Evolutionary conservation across 306 rosid species (phyloP).

Genomic region (Vigna angularis): DNA sequence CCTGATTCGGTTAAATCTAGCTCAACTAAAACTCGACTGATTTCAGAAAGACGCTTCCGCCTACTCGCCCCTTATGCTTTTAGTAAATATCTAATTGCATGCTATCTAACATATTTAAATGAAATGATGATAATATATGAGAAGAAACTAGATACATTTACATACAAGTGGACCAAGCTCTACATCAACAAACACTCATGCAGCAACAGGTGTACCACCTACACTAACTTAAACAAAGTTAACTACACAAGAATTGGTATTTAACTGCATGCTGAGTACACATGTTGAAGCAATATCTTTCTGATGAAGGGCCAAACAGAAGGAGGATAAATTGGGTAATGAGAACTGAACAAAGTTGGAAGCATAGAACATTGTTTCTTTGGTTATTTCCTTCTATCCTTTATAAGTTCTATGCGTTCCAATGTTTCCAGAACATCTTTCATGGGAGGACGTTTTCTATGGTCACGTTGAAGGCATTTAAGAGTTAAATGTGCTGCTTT

Average conservation of each 20-base stretch:
- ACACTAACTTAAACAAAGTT: neutral
- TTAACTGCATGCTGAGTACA: neutral
- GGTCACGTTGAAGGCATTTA: constrained; percentile 67
- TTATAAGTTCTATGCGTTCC: constrained; percentile 61
- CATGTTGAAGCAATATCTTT: constrained; percentile 1
- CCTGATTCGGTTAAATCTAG: no score
- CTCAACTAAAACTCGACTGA: no score
- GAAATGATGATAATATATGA: no score
- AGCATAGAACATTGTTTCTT: constrained; percentile 27
- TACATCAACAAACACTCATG: neutral
- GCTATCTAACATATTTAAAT: no score
- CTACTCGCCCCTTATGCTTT: no score
- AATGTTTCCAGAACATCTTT: constrained; percentile 65
- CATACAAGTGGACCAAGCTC: neutral
- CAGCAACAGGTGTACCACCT: neutral
- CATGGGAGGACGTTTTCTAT: constrained; percentile 80
- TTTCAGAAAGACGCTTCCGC: no score
- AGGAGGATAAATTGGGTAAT: neutral
- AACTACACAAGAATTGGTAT: neutral
- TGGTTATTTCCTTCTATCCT: constrained; percentile 44
- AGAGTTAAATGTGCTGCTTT: constrained; percentile 62
- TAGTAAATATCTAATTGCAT: no score
- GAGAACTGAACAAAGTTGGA: constrained; percentile 10
- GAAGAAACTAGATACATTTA: no score
- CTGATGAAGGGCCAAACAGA: neutral